phyloP scores from a whole-genome alignment of 768 basidiomycete genomes.

The Mycena amicta region DNA sequence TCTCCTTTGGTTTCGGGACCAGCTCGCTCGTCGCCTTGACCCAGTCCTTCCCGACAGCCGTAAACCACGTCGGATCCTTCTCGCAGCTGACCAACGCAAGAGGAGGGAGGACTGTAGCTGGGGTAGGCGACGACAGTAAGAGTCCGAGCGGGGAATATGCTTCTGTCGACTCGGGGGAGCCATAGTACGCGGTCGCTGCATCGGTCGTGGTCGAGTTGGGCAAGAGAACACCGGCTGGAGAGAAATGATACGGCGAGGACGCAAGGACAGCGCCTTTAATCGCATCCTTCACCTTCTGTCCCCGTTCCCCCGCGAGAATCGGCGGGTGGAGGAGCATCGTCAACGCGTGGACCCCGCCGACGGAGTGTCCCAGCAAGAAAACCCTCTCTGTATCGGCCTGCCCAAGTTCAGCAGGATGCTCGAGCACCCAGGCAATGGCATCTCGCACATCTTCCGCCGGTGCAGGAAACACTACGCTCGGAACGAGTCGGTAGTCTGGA shows the following conservation, averaged over 20 bases:
- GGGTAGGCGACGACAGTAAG: too few species aligned
- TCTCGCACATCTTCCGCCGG: constrained; percentile 61
- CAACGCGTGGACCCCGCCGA: constrained; percentile 54
- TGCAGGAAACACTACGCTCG: constrained; percentile 56
- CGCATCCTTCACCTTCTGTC: background rate
- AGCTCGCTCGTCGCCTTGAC: background rate
- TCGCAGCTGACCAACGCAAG: too few species aligned
- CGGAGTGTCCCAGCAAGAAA: constrained; percentile 63
- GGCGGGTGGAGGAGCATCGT: constrained; percentile 43
- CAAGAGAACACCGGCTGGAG: background rate
- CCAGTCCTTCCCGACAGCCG: background rate
- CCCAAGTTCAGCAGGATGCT: constrained; percentile 36
- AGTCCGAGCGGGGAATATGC: too few species aligned
- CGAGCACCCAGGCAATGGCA: constrained; percentile 55
- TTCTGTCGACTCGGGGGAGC: too few species aligned
- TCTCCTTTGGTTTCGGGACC: background rate
- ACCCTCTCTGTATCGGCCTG: constrained; percentile 44
- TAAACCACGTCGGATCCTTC: background rate
- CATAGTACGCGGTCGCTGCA: too few species aligned
- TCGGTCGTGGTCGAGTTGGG: too few species aligned
- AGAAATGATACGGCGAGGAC: background rate
- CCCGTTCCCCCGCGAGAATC: background rate
- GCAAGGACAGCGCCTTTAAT: background rate
- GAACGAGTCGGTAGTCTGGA: constrained; percentile 69
- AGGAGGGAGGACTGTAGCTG: too few species aligned